Evolutionary conservation across 2,329 filamentous ascomycete species (phyloP).

Genomic region (Alternaria hordeiaustralica): DNA sequence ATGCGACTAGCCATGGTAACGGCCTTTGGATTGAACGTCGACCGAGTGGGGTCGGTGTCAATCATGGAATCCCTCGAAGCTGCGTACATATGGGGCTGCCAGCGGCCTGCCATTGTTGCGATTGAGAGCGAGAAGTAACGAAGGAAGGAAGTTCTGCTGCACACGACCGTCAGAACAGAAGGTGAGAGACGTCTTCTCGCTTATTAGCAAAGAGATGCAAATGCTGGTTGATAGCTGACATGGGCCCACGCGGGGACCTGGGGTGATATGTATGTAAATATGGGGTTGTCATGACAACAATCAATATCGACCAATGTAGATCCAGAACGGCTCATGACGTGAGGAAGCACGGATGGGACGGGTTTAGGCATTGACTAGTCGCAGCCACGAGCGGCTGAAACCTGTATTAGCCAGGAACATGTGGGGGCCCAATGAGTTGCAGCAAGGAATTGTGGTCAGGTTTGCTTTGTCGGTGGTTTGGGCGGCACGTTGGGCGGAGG

Average conservation of each 20-base stretch:
- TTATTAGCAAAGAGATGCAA: conserved; percentile 43
- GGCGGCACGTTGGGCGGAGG: neutral
- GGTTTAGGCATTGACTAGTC: conserved; percentile 14
- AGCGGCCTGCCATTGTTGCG: conserved; percentile 51
- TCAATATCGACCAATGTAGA: conserved; percentile 22
- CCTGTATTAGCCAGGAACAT: conserved; percentile 6
- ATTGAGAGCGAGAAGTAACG: conserved; percentile 31
- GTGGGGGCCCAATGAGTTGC: conserved; percentile 15
- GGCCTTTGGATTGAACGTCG: conserved; percentile 84
- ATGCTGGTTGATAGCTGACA: conserved; percentile 34
- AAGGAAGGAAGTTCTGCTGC: conserved; percentile 38
- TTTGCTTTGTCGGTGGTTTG: neutral
- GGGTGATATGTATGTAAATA: conserved; percentile 36
- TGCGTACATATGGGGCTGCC: conserved; percentile 76
- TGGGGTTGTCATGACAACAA: conserved; percentile 41
- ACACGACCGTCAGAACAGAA: conserved; percentile 35
- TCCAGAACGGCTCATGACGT: conserved; percentile 25
- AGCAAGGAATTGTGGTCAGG: conserved; percentile 1
- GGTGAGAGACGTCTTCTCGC: conserved; percentile 30
- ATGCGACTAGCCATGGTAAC: conserved; percentile 80
- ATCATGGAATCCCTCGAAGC: conserved; percentile 58
- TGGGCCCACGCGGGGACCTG: conserved; percentile 35
- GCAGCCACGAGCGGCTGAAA: conserved; percentile 10
- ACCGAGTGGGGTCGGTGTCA: conserved; percentile 52
- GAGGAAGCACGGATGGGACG: conserved; percentile 18